Evolutionary conservation across 1,139 yeast genomes (phyloP), one percentile per base, ranked within the genome.

Genomic region (Geotrichum europaeum): DNA sequence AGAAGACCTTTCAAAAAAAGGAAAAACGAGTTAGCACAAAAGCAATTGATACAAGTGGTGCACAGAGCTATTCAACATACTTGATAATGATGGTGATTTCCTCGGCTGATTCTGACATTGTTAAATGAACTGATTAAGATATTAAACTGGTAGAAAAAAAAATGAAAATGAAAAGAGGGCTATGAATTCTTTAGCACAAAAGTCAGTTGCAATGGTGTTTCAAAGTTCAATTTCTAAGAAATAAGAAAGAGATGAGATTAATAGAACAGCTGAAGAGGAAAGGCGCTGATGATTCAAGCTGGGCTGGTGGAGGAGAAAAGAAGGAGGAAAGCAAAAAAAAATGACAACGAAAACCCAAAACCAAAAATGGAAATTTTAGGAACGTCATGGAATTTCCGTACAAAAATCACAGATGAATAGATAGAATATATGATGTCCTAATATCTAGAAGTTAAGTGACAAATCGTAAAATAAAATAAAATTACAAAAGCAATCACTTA

Each of bases 1-100:
- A 12, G 94, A 82, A 24, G 87, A 71, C 62, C 73, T 73, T 24
- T 20, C 4, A 20, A 40, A 18, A 50, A 43, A 55, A 15, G 34
- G 10, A 28, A 50, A 55, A 9, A 47, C 9, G 10, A 51, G 34
- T 32, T 34, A 34, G 49, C 24, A 49, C 9, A 20, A 36, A 18
- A 43, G 32, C 24, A 22, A 47, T 28, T 25, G 20, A 40, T n/a
- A n/a, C 47, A 47, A 25, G n/a, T 3, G n/a, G 24, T 22, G 15
- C 13, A 25, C 12, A n/a, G 13, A 28, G 15, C 28, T 18, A 13
- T 12, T 3, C n/a, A 30, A 52, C 59, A 34, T 57, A 57, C 59
- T 57, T 57, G 59, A 57, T 49, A 28, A 47, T 25, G 53, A 57
- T 47, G 49, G 45, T 52, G 49, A 57, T 45, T 18, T 51, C 47